A percentile compares a stretch with the other conserved stretches of the same genome.
phyloP scores from a whole-genome alignment of 2,329 filamentous ascomycete genomes.

The Xylariaceae sp. region DNA sequence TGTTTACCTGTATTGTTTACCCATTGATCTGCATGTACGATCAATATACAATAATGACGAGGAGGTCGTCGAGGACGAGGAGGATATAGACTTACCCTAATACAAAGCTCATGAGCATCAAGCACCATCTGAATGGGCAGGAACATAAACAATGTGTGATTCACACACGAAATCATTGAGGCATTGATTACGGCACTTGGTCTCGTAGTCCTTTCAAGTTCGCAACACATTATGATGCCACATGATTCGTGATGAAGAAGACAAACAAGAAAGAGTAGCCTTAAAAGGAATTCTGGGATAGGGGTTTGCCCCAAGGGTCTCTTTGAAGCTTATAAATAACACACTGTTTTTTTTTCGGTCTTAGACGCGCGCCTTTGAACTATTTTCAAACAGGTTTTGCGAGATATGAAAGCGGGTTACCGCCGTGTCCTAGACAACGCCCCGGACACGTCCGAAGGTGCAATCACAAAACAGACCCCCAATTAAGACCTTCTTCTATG shows the following conservation, averaged over 20 bases:
- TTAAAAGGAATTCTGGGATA: no score
- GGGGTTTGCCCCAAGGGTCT: slow-evolving; percentile 1
- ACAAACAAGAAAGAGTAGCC: slow-evolving; percentile 6
- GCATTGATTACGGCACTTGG: neutral
- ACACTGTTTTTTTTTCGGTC: neutral
- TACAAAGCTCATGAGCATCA: slow-evolving; percentile 2
- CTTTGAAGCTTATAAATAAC: neutral
- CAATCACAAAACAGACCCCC: slow-evolving; percentile 1
- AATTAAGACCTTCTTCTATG: slow-evolving; percentile 1
- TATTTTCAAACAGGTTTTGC: slow-evolving; percentile 11
- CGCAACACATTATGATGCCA: neutral
- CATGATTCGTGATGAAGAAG: neutral
- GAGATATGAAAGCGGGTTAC: slow-evolving; percentile 22
- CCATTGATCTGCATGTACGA: slow-evolving; percentile 7
- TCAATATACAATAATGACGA: slow-evolving; percentile 4
- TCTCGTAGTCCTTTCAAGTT: neutral
- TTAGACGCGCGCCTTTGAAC: slow-evolving; percentile 8
- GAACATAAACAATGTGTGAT: neutral
- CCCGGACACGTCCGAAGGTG: slow-evolving; percentile 15
- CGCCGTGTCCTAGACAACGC: slow-evolving; percentile 20
- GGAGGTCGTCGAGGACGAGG: neutral
- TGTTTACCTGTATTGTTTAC: neutral
- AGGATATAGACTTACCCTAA: slow-evolving; percentile 13
- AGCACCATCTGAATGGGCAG: neutral
- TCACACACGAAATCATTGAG: neutral